Evolutionary conservation across 306 rosid genomes (phyloP), one percentile per base, ranked within the genome.

Genomic region (Datisca glomerata): DNA sequence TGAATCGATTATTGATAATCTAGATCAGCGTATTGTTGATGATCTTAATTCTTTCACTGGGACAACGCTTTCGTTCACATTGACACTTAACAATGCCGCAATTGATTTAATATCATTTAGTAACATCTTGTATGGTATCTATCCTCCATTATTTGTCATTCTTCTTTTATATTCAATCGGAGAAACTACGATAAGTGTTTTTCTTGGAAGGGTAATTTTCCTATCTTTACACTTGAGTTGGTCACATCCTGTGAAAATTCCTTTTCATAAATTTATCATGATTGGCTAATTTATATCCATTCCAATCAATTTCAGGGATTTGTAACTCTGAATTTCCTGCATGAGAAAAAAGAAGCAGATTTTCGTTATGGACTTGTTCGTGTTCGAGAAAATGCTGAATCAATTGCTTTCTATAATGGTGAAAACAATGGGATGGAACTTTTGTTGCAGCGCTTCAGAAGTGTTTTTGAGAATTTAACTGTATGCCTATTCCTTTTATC

Each of bases 301-400:
- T n/a, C n/a, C n/a, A n/a, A 22, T 22, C 19, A 49, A n/a, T 14
- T 13, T 31, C n/a, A n/a, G n/a, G n/a, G n/a, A n/a, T n/a, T n/a
- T n/a, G n/a, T n/a, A n/a, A n/a, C n/a, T n/a, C n/a, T 83, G 32
- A 83, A 87, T 57, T 87, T 87, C 69, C 63, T 87, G 75, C 97
- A 87, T 82, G 97, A 87, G 68, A 87, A 87, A 57, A 87, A 87
- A 52, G 97, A 87, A 56, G 97, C 97, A 49, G 97, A 87, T 73
- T n/a, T n/a, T n/a, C n/a, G n/a, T n/a, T n/a, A n/a, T n/a, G n/a
- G n/a, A n/a, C n/a, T n/a, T n/a, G n/a, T n/a, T n/a, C n/a, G n/a
- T n/a, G n/a, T n/a, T n/a, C n/a, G n/a, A n/a, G n/a, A n/a, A n/a
- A n/a, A n/a, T n/a, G n/a, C n/a, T n/a, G n/a, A n/a, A n/a, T n/a